These are phyloP conservation scores for Colletotrichum kahawae DNA, from an alignment of 2,329 filamentous ascomycete genomes.

Conservation along the genomic window DNA sequence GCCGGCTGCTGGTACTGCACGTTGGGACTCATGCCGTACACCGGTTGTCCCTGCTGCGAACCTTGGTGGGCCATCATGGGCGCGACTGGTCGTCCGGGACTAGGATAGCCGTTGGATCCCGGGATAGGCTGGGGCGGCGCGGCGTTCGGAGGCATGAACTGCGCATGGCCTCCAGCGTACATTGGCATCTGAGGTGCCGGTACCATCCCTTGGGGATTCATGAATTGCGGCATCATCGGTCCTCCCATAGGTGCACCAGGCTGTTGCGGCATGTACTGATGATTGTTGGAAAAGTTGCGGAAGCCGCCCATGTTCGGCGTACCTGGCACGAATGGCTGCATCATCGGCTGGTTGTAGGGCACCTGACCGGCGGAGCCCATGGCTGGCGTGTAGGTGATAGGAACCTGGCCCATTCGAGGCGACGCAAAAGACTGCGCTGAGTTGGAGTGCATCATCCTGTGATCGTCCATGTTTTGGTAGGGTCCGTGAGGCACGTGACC, in stretches of 20 bases:
- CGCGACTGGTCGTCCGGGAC: constrained; percentile 78
- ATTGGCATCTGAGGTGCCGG: constrained; percentile 78
- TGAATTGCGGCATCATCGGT: constrained; percentile 84
- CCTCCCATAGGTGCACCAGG: constrained; percentile 68
- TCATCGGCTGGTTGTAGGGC: constrained; percentile 74
- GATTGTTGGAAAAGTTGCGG: constrained; percentile 73
- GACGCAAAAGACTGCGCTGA: constrained; percentile 87
- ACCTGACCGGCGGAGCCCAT: constrained; percentile 74
- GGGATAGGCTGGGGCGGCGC: constrained; percentile 64
- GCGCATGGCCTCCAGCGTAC: constrained; percentile 72
- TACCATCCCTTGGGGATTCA: constrained; percentile 74
- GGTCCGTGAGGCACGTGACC: constrained; percentile 67
- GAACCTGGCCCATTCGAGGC: constrained; percentile 74
- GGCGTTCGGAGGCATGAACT: constrained; percentile 65
- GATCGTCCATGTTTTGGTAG: constrained; percentile 79
- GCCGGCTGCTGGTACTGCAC: constrained; percentile 78
- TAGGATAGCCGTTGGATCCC: constrained; percentile 82
- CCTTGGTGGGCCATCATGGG: constrained; percentile 95
- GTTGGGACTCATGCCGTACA: constrained; percentile 77
- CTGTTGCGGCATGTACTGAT: constrained; percentile 76
- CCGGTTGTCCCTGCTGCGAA: constrained; percentile 86
- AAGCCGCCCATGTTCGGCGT: constrained; percentile 74
- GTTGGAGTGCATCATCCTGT: constrained; percentile 87
- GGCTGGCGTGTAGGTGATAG: constrained; percentile 71
- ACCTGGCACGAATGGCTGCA: constrained; percentile 72